These are phyloP conservation scores for Tylopilus balloui DNA, from an alignment of 768 basidiomycete genomes.

Conservation along the genomic window DNA sequence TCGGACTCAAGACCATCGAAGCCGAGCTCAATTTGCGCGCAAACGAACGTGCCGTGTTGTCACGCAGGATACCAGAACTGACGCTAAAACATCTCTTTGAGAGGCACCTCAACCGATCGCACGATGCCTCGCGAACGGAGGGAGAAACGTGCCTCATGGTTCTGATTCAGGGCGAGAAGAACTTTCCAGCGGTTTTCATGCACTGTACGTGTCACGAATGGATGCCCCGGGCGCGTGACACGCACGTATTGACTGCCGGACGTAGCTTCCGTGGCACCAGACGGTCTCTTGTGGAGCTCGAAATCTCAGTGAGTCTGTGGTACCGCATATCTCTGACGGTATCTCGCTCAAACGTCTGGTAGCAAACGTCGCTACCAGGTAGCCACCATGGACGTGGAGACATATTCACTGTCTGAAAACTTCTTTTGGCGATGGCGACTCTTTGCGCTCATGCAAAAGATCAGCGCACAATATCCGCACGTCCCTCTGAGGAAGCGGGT, in stretches of 20 bases:
- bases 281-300: conserved; percentile 32
- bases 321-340: not conserved
- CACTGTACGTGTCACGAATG: conserved; percentile 25
- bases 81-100: conserved; percentile 36
- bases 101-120: conserved; percentile 13
- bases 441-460: conserved; percentile 42
- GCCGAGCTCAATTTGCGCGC: conserved; percentile 42
- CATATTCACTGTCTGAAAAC: conserved; percentile 39
- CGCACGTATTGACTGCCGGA: not conserved
- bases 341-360: conserved; percentile 5
- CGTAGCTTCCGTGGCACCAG: conserved; percentile 26
- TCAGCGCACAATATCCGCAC: conserved; percentile 34
- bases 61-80: conserved; percentile 23
- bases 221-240: no score
- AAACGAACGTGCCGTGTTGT: conserved; percentile 23
- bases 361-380: conserved; percentile 45
- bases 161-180: conserved; percentile 40
- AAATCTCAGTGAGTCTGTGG: conserved; percentile 25
- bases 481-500: conserved; percentile 38
- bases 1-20: conserved; percentile 40
- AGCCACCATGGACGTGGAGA: conserved; percentile 41
- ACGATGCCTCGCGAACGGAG: conserved; percentile 13
- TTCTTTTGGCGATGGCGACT: conserved; percentile 53
- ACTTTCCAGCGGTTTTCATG: conserved; percentile 39
- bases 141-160: conserved; percentile 34